Conservation (phyloP, 805 yeast species). For the Starmerella scarabaei region DNA sequence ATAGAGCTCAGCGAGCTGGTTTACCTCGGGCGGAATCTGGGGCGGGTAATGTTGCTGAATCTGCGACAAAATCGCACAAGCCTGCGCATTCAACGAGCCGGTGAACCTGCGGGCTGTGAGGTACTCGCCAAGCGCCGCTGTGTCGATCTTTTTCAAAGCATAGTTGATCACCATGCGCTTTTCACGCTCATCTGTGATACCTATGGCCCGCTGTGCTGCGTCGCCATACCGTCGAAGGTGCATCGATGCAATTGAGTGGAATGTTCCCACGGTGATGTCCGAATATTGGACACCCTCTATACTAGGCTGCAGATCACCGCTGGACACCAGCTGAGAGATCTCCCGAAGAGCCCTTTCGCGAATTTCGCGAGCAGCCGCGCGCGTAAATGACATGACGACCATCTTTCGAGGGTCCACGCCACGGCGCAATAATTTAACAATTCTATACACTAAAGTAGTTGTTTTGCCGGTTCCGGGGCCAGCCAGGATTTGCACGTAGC, state of each 20-base stretch:
- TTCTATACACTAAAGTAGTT: conserved; percentile 64
- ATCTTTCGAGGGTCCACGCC: conserved; percentile 47
- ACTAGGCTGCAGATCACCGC: conserved; percentile 21
- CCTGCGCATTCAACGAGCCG: too few species aligned
- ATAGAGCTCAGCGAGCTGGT: not conserved
- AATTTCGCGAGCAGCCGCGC: conserved; percentile 85
- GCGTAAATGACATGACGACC: conserved; percentile 84
- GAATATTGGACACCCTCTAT: too few species aligned
- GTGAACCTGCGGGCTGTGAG: too few species aligned
- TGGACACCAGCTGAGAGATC: too few species aligned
- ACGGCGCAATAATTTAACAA: conserved; percentile 49
- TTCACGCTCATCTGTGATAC: conserved; percentile 58
- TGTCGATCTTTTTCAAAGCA: not conserved
- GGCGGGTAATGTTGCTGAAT: not conserved
- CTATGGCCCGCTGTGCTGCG: conserved; percentile 29
- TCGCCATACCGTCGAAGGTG: conserved; percentile 46
- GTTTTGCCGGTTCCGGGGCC: conserved; percentile 75
- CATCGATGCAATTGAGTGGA: conserved; percentile 68
- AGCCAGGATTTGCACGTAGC: conserved; percentile 42
- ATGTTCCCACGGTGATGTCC: conserved; percentile 63
- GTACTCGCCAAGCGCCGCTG: too few species aligned
- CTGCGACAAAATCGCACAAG: too few species aligned
- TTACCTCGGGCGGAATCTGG: not conserved
- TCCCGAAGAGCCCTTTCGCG: too few species aligned
- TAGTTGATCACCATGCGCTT: conserved; percentile 20